Base-by-base conservation (phyloP, 31 red algal genomes). In the Odonthalia washingtoniensis region DNA sequence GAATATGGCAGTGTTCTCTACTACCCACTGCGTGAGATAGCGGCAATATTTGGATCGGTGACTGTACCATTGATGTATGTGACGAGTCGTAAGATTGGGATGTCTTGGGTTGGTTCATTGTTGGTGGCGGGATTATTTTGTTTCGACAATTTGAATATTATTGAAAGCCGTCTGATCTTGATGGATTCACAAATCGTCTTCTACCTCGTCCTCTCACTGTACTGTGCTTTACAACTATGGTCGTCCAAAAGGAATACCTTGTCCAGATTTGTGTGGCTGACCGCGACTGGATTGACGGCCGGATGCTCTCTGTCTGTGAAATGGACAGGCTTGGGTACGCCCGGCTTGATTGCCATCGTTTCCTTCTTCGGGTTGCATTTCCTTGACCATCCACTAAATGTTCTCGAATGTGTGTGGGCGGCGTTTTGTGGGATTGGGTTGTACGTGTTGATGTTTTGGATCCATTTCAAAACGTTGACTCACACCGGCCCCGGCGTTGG, bases 311-410 rank as follows among this genome's bases (percentile, higher is more conserved):
- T 98, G 31, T 89, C 86, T 75, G 87, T 98, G 57, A 98, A 98
- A 83, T 95, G 93, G 93, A 98, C 96, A 26, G 93, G 89, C 31
- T 66, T 98, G 40, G 93, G 93, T 24, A 94, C 91, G 4, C 96
- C 96, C 31, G 96, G 93, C 61, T 84, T 98, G 42, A 95, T 98
- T 66, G 96, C 93, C 2, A 95, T 98, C 69, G 91, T 98, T 4
- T 98, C 96, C 14, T 98, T 98, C 79, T 98, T 98, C 75, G 96
- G 93, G 30, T 78, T 94, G 3, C 94, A 95, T 69, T 98, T 98
- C 46, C 77, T 95, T 1, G 80, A 90, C 16, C 85, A 95, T 4
- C 95, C 95, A n/a, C 85, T 99, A 42, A 89, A 87, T 46, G 60
- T 95, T 38, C 32, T 90, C 14, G 95, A 97, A 63, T 99, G 95